A percentile compares a stretch with the other conserved stretches of the same genome.
These are phyloP conservation scores for Panus rudis DNA, from an alignment of 768 basidiomycete genomes.

Conservation along the genomic window DNA sequence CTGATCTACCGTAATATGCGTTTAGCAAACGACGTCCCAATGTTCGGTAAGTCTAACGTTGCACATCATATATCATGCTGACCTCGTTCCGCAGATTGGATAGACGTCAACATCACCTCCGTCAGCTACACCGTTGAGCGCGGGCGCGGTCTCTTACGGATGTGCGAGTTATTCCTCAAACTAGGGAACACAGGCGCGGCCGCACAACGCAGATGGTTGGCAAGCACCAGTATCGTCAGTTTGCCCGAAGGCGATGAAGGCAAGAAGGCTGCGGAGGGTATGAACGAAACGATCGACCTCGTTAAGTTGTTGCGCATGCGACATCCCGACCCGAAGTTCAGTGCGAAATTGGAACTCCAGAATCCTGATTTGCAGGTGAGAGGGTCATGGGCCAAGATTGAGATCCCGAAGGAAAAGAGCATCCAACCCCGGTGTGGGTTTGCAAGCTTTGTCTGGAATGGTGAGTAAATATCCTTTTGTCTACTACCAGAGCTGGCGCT, in stretches of 20 bases:
- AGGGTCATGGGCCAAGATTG: constrained; percentile 31
- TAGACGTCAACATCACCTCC: constrained; percentile 19
- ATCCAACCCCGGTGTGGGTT: constrained; percentile 21
- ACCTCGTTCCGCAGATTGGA: constrained; percentile 24
- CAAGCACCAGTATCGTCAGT: neutral
- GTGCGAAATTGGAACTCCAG: constrained; percentile 4
- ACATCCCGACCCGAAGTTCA: constrained; percentile 12
- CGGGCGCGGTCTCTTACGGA: constrained; percentile 16
- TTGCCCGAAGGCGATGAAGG: constrained; percentile 1
- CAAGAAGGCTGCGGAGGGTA: constrained; percentile 1
- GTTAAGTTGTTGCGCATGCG: constrained; percentile 1
- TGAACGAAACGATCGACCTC: neutral
- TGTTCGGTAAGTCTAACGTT: neutral
- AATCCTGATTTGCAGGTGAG: constrained; percentile 21
- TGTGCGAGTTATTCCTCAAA: constrained; percentile 21
- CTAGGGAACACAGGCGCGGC: constrained; percentile 31
- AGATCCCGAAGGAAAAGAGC: constrained; percentile 20
- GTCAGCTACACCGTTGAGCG: constrained; percentile 24
- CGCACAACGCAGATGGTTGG: constrained; percentile 21
- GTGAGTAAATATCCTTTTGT: no score
- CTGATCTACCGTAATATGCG: constrained; percentile 16
- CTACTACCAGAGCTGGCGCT: no score
- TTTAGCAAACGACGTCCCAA: constrained; percentile 7
- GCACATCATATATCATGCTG: no score
- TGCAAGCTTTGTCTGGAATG: constrained; percentile 18